Percentiles rank a stretch among this genome's conserved stretches.
phyloP scores from a whole-genome alignment of 208 protist genomes.

The Trichomonas vaginalis region DNA sequence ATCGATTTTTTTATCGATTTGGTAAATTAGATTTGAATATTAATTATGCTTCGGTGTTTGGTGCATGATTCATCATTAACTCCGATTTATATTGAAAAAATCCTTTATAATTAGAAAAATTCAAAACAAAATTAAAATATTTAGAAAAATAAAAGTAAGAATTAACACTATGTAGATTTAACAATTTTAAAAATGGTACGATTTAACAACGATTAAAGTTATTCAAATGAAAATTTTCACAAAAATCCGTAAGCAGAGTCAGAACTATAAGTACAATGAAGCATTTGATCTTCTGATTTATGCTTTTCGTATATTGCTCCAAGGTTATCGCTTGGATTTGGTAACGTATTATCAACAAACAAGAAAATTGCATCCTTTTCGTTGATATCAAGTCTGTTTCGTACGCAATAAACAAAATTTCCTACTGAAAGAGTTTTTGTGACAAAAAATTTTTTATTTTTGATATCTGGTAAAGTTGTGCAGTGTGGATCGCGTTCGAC shows the following conservation, averaged over 20 bases:
- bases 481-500: not conserved
- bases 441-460: constrained; percentile 11
- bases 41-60: no score
- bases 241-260: not conserved
- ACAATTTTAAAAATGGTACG: no score
- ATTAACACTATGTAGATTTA: no score
- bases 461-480: not conserved
- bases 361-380: not conserved
- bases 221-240: no score
- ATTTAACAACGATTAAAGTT: no score
- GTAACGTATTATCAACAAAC: not conserved
- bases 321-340: not conserved
- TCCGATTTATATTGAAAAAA: no score
- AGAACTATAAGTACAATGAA: not conserved
- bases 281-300: not conserved
- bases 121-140: no score
- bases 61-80: no score
- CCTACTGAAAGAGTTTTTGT: not conserved
- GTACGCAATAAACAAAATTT: not conserved
- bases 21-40: no score
- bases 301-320: not conserved
- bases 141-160: no score
- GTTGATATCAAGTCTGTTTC: not conserved
- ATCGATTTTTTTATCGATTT: no score
- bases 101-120: no score